Evolutionary conservation across 2,329 filamentous ascomycete genomes (phyloP).

Genomic region (Cladosporium cucumerinum): DNA sequence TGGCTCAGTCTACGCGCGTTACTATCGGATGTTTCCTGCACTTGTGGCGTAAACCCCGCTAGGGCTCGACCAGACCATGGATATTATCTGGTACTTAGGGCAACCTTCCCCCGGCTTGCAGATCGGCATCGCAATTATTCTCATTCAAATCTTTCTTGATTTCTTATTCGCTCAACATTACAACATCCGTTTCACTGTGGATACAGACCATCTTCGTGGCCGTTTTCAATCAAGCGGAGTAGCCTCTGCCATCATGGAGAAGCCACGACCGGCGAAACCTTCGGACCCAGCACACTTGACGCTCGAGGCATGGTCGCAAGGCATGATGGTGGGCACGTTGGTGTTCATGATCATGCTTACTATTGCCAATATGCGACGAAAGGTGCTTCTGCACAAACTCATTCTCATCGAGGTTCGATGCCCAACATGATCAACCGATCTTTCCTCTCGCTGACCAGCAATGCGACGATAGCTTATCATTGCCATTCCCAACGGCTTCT

Average conservation of each 20-base stretch:
- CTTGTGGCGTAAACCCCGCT: background rate
- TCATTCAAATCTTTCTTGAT: background rate
- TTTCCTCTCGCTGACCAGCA: constrained; percentile 40
- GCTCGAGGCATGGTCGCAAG: constrained; percentile 36
- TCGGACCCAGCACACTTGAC: background rate
- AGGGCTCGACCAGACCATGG: background rate
- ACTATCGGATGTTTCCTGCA: background rate
- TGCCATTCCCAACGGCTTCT: background rate
- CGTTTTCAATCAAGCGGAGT: background rate
- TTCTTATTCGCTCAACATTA: background rate
- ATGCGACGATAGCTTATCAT: constrained; percentile 15
- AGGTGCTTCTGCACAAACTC: background rate
- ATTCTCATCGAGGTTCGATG: background rate
- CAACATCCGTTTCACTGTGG: background rate
- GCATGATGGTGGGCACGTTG: constrained; percentile 5
- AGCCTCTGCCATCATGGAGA: background rate
- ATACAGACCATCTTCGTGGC: background rate
- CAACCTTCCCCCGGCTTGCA: background rate
- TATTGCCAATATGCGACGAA: constrained; percentile 5
- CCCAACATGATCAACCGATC: constrained; percentile 46
- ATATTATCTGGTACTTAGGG: background rate
- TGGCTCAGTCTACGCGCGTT: background rate
- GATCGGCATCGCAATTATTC: background rate
- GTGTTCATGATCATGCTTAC: constrained; percentile 7
- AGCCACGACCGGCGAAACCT: background rate